Conservation (phyloP, 352 stramenopile genomes). For the Globisporangium okanoganense region DNA sequence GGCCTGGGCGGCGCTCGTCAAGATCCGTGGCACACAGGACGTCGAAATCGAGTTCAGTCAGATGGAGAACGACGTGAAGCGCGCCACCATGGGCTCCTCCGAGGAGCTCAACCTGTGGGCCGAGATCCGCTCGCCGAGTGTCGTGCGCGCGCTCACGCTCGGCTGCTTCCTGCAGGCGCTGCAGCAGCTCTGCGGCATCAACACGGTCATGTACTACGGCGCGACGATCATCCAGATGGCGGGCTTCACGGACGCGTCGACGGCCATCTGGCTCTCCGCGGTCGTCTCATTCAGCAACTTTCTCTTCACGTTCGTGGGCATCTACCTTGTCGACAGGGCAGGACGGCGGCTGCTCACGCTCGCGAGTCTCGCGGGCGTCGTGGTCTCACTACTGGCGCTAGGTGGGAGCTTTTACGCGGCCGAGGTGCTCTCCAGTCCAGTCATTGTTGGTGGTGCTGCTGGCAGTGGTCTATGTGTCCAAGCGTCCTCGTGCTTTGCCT, state of each 20-base stretch:
- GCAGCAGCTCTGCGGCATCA: constrained; percentile 82
- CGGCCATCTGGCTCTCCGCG: constrained; percentile 75
- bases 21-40: constrained; percentile 51
- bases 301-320: constrained; percentile 59
- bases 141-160: constrained; percentile 43
- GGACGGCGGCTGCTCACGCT: constrained; percentile 52
- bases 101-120: constrained; percentile 26
- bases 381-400: constrained; percentile 38
- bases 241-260: constrained; percentile 63
- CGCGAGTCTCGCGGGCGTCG: constrained; percentile 36
- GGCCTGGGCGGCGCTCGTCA: constrained; percentile 38
- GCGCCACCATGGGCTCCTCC: constrained; percentile 10
- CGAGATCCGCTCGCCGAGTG: constrained; percentile 28
- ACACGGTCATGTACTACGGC: constrained; percentile 88
- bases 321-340: constrained; percentile 50
- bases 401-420: constrained; percentile 44
- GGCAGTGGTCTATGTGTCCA: constrained; percentile 32
- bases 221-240: constrained; percentile 81
- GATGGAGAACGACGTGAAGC: constrained; percentile 50
- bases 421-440: constrained; percentile 23
- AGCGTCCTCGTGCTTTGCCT: constrained; percentile 62
- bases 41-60: constrained; percentile 50
- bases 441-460: constrained; percentile 2
- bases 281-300: constrained; percentile 73
- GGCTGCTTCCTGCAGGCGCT: constrained; percentile 61